Evolutionary conservation across 2,329 filamentous ascomycete species (phyloP).

Genomic region (Ascomycota sp.): DNA sequence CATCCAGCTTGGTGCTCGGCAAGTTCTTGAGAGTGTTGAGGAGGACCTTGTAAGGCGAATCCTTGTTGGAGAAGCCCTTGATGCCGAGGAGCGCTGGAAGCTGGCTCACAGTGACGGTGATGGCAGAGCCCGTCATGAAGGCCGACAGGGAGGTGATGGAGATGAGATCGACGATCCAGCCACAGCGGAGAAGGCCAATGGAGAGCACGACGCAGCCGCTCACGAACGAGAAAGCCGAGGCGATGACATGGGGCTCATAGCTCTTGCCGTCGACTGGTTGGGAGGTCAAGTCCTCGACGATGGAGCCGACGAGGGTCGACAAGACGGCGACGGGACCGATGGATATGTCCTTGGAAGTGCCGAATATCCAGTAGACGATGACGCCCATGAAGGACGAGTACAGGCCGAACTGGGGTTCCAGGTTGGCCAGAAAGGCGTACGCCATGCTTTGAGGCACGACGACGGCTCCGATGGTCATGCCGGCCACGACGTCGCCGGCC

Average conservation of each 20-base stretch:
- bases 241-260: conserved; percentile 24
- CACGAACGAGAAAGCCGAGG: conserved; percentile 26
- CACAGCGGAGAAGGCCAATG: conserved; percentile 27
- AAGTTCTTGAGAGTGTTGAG: conserved; percentile 28
- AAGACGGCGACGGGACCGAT: conserved; percentile 46
- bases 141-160: conserved; percentile 29
- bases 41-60: conserved; percentile 25
- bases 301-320: conserved; percentile 29
- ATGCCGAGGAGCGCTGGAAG: conserved; percentile 30
- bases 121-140: conserved; percentile 32
- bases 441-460: conserved; percentile 34
- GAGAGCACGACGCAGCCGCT: conserved; percentile 25
- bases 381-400: conserved; percentile 87
- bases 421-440: conserved; percentile 26
- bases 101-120: conserved; percentile 30
- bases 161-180: conserved; percentile 34
- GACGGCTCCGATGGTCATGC: conserved; percentile 29
- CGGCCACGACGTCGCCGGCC: conserved; percentile 24
- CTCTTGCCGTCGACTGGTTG: conserved; percentile 17
- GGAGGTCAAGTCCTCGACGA: conserved; percentile 19
- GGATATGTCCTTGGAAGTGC: conserved; percentile 80
- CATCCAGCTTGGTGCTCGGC: conserved; percentile 37
- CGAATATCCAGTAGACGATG: conserved; percentile 91
- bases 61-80: conserved; percentile 25
- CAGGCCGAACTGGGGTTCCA: conserved; percentile 27